Conservation (phyloP, 2,329 filamentous ascomycete genomes). For the Allantophomopsis lycopodina region DNA sequence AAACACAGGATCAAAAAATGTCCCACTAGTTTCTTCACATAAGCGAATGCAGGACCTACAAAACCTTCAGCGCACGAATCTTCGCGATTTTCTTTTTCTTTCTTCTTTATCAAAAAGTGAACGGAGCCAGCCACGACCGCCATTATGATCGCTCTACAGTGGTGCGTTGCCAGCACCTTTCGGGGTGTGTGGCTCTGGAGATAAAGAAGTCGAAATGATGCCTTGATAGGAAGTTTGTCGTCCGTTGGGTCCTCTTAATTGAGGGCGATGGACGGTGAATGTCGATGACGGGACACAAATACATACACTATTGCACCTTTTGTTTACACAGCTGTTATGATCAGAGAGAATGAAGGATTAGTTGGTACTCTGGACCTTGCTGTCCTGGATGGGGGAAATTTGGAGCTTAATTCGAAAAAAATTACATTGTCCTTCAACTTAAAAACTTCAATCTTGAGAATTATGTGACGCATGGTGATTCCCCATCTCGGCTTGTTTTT, state of each 20-base stretch:
- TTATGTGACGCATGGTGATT: no score
- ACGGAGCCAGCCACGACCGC: slow-evolving; percentile 58
- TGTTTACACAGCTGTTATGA: no score
- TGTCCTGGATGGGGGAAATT: no score
- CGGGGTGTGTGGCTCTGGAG: slow-evolving; percentile 48
- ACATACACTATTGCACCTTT: neutral
- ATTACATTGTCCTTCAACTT: no score
- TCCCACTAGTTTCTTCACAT: no score
- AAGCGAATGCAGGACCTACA: no score
- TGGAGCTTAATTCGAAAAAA: no score
- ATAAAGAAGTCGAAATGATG: slow-evolving; percentile 32
- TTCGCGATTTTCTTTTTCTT: slow-evolving; percentile 14
- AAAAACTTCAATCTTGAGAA: no score
- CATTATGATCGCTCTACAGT: slow-evolving; percentile 42
- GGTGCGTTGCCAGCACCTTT: slow-evolving; percentile 53
- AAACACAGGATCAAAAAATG: no score
- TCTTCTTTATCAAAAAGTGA: slow-evolving; percentile 43
- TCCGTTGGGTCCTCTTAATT: slow-evolving; percentile 56
- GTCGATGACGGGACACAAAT: slow-evolving; percentile 57
- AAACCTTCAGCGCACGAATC: neutral
- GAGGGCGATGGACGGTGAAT: slow-evolving; percentile 58
- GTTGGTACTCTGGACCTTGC: no score
- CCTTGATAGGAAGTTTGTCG: slow-evolving; percentile 57
- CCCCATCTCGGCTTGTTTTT: no score
- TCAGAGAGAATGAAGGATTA: no score